phyloP scores from a whole-genome alignment of 2,329 filamentous ascomycete species.

The Beauveria varroae region DNA sequence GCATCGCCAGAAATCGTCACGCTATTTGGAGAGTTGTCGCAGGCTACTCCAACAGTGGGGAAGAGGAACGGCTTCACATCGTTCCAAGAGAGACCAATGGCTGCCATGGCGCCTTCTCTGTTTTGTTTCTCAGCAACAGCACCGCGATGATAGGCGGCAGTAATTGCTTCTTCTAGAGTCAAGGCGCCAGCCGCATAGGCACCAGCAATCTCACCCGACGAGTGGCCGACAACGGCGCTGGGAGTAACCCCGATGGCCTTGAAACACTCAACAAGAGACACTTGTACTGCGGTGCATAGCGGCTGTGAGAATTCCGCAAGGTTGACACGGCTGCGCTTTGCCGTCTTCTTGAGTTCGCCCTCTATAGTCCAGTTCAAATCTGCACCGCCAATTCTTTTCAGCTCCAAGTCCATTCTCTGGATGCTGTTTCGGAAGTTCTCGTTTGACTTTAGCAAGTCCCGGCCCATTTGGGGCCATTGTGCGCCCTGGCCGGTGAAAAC shows the following conservation, averaged over 20 bases:
- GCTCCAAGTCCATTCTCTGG: conserved; percentile 2
- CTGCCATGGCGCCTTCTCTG: conserved; percentile 21
- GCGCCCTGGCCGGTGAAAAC: conserved; percentile 30
- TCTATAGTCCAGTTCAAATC: conserved; percentile 11
- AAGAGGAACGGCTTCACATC: conserved; percentile 6
- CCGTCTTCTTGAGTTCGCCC: conserved; percentile 9
- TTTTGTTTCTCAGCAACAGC: conserved; percentile 11
- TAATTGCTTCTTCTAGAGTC: conserved; percentile 19
- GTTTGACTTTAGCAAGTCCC: conserved; percentile 19
- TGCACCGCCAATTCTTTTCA: conserved; percentile 1
- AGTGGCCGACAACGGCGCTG: conserved; percentile 25
- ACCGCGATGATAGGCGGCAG: conserved; percentile 25
- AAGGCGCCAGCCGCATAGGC: conserved; percentile 21
- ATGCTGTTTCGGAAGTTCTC: conserved; percentile 15
- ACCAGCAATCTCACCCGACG: conserved; percentile 30
- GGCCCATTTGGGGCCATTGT: conserved; percentile 27
- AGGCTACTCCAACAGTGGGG: conserved; percentile 21
- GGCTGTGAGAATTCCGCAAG: conserved; percentile 21
- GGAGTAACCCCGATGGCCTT: conserved; percentile 19
- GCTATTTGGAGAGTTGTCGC: conserved; percentile 24
- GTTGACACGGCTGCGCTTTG: conserved; percentile 6
- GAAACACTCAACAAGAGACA: conserved; percentile 29
- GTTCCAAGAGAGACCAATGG: conserved; percentile 18
- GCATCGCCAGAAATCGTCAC: conserved; percentile 27
- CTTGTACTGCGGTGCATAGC: conserved; percentile 32